Evolutionary conservation across 805 yeast species (phyloP).

Genomic region (Sporopachydermia lactativora): DNA sequence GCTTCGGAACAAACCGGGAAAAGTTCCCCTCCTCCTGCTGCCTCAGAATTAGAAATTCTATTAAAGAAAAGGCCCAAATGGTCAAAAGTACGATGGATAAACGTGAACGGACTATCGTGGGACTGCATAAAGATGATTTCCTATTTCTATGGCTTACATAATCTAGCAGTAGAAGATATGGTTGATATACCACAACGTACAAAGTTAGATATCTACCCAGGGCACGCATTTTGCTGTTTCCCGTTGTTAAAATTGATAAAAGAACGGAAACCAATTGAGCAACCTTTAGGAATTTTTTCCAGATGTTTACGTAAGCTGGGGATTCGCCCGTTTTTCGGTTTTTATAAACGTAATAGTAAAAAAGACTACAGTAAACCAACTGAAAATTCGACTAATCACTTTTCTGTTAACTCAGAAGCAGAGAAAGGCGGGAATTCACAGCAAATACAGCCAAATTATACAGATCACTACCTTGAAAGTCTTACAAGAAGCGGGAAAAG

Average conservation of each 20-base stretch:
- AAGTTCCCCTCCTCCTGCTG: not conserved
- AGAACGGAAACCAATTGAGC: constrained; percentile 9
- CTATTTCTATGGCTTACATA: constrained; percentile 31
- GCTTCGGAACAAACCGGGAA: not conserved
- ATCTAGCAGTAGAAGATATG: constrained; percentile 47
- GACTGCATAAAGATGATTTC: constrained; percentile 38
- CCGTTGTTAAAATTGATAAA: constrained; percentile 35
- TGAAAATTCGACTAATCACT: too few relatives aligned
- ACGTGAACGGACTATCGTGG: constrained; percentile 48
- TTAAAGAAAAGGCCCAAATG: constrained; percentile 28
- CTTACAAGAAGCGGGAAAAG: not conserved
- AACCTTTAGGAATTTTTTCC: not conserved
- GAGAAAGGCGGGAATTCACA: not conserved
- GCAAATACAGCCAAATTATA: not conserved
- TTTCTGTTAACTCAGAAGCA: not conserved
- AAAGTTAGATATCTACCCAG: constrained; percentile 37
- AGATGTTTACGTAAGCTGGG: not conserved
- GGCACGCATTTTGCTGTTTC: constrained; percentile 37
- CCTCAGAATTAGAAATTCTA: constrained; percentile 16
- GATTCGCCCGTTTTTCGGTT: not conserved
- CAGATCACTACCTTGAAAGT: not conserved
- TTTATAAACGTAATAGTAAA: too few relatives aligned
- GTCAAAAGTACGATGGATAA: constrained; percentile 41
- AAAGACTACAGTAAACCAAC: too few relatives aligned
- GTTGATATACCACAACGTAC: constrained; percentile 49